Base-by-base conservation (phyloP, 208 protist species). In the Crithidia sp. region DNA sequence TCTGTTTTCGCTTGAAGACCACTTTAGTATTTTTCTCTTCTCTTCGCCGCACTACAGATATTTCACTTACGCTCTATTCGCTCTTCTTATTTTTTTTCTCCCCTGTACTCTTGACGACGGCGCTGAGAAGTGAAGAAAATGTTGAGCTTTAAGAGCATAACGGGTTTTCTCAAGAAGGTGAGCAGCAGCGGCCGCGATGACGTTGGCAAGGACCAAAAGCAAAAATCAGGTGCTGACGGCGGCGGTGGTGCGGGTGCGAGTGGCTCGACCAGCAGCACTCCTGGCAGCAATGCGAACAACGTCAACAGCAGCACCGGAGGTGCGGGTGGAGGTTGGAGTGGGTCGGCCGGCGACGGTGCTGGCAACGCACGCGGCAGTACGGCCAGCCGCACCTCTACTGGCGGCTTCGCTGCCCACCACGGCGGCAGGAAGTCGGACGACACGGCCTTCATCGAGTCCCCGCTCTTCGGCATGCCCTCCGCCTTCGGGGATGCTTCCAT, bases 131-230 rank as follows among this genome's bases (percentile, higher is more conserved):
- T 63, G 36, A 63, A 57, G 63, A 45, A 63, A 68, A 92, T 92
- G 87, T 57, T 92, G 14, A 87, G 82, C 62, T 92, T 92, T 59
- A 77, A 78, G 45, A 79, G 79, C 16, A 87, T 90, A 50, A 73
- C 82, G 1, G 71, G 66, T 17, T 90, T 88, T 75, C 74, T 90
- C 19, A 87, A 86, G 68, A 85, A 81, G 40, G 85, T 87, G 14
- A 79, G 84, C 50, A 73, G 61, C 28, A 59, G 60, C 59, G 70
- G 66, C 4, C 67, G 70, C 43, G 72, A 78, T 7, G 74, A 74
- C 10, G 12, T 61, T 43, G n/a, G 53, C 49, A 75, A 52, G 64
- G 67, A 76, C 7, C 43, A 12, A 14, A 59, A 52, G 10, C 68
- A 58, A 39, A 55, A 14, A 56, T 37, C 16, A 5, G 64, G 63